Evolutionary conservation across 768 basidiomycete genomes (phyloP).

Genomic region (Pulveroboletus ravenelii): DNA sequence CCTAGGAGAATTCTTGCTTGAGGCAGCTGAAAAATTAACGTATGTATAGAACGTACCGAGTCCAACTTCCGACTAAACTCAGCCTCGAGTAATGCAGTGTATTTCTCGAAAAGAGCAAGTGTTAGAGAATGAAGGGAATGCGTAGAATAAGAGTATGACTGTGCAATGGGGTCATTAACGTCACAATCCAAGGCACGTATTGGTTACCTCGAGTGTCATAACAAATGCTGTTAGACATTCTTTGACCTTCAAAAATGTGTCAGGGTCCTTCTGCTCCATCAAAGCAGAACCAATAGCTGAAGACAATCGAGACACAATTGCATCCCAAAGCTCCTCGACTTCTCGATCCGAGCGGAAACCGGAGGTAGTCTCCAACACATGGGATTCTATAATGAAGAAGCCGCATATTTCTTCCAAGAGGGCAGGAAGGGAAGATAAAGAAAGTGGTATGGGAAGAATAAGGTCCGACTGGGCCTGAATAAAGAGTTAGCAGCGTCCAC

Average conservation of each 20-base stretch:
- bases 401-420: slow-evolving; percentile 93
- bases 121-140: slow-evolving; percentile 78
- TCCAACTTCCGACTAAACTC: slow-evolving; percentile 83
- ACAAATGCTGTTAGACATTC: slow-evolving; percentile 81
- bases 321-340: slow-evolving; percentile 94
- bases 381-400: slow-evolving; percentile 94
- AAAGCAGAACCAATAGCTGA: slow-evolving; percentile 71
- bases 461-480: slow-evolving; percentile 91
- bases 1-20: slow-evolving; percentile 40
- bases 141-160: slow-evolving; percentile 88
- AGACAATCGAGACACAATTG: slow-evolving; percentile 68
- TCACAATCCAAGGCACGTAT: neutral
- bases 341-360: slow-evolving; percentile 88
- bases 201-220: slow-evolving; percentile 82
- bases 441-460: slow-evolving; percentile 75
- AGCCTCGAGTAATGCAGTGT: slow-evolving; percentile 72
- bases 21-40: neutral
- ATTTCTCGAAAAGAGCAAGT: slow-evolving; percentile 86
- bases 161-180: slow-evolving; percentile 6
- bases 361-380: slow-evolving; percentile 84
- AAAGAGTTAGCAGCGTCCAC: slow-evolving; percentile 12
- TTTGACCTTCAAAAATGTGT: slow-evolving; percentile 77
- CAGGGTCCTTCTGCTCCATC: slow-evolving; percentile 69
- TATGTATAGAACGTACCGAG: slow-evolving; percentile 44
- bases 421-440: slow-evolving; percentile 60